Conservation (phyloP, 176 grass and related monocot species). For the Raddia distichophylla region DNA sequence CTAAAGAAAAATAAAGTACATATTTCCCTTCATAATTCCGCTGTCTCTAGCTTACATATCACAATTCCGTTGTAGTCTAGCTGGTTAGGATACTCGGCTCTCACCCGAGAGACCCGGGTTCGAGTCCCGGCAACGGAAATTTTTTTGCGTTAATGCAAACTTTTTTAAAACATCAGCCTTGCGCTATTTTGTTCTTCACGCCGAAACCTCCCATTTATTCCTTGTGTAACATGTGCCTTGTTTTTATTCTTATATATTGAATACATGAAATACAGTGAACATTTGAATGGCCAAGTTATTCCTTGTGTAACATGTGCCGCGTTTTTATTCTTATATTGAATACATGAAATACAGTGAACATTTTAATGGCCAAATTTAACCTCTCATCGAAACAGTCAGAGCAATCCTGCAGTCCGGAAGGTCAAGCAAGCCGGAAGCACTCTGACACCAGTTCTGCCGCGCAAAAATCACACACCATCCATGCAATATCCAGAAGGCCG, state of each 20-base stretch:
- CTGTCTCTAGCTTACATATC: too few species aligned
- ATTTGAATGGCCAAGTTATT: background rate
- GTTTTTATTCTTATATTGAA: background rate
- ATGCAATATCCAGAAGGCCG: background rate
- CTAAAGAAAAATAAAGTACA: too few species aligned
- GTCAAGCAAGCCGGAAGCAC: background rate
- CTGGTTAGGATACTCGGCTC: slow-evolving; percentile 95
- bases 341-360: background rate
- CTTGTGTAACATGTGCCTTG: too few species aligned
- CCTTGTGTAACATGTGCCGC: too few species aligned
- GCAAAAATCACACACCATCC: background rate
- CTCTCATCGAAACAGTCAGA: background rate
- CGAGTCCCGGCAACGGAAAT: slow-evolving; percentile 65
- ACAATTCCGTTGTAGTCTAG: slow-evolving; percentile 71
- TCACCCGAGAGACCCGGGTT: slow-evolving; percentile 81
- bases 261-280: background rate
- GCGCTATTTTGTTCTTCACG: too few species aligned
- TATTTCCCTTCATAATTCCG: too few species aligned
- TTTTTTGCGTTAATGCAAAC: background rate
- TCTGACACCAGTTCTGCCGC: background rate
- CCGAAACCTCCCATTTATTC: too few species aligned
- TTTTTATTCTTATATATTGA: background rate
- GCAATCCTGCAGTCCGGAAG: background rate
- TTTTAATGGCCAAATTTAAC: background rate
- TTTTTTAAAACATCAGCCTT: too few species aligned